These are phyloP conservation scores for Kodamaea derodonti DNA, from an alignment of 1,139 yeast species.

Conservation along the genomic window DNA sequence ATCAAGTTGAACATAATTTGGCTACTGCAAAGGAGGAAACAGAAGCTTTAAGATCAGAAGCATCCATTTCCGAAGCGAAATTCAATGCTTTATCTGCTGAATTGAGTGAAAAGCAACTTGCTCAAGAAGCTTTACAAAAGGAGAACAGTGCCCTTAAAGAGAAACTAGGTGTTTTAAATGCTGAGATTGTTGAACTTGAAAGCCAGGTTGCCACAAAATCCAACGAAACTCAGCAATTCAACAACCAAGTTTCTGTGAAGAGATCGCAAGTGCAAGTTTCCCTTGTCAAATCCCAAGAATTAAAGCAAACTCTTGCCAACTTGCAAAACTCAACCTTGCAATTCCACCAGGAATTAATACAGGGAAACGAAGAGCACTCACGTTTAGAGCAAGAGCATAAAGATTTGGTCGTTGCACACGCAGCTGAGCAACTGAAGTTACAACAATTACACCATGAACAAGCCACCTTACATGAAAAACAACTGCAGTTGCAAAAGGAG, in stretches of 20 bases:
- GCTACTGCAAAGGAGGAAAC: slow-evolving; percentile 62
- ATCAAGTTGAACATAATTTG: slow-evolving; percentile 62
- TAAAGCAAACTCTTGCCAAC: slow-evolving; percentile 28
- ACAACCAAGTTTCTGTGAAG: slow-evolving; percentile 61
- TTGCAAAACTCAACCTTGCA: slow-evolving; percentile 21
- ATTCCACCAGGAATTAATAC: slow-evolving; percentile 23
- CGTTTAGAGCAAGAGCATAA: slow-evolving; percentile 10
- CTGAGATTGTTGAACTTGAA: slow-evolving; percentile 59
- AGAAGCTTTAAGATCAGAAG: slow-evolving; percentile 68
- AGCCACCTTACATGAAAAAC: slow-evolving; percentile 8
- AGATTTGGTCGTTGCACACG: slow-evolving; percentile 3
- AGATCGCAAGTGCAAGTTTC: slow-evolving; percentile 66
- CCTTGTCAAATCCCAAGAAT: slow-evolving; percentile 52
- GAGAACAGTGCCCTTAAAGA: slow-evolving; percentile 65
- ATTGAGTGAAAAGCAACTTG: slow-evolving; percentile 56
- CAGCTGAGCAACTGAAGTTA: slow-evolving; percentile 5
- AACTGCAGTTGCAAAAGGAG: slow-evolving; percentile 31
- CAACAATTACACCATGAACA: slow-evolving; percentile 6
- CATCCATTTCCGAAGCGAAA: slow-evolving; percentile 78
- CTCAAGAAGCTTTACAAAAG: slow-evolving; percentile 62
- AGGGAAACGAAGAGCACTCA: slow-evolving; percentile 19
- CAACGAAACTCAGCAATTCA: slow-evolving; percentile 55
- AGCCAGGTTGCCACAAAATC: slow-evolving; percentile 50
- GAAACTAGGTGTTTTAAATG: slow-evolving; percentile 60
- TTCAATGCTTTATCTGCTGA: slow-evolving; percentile 69